Conservation (phyloP, 257 asterid genomes). For the Przewalskia tangutica region DNA sequence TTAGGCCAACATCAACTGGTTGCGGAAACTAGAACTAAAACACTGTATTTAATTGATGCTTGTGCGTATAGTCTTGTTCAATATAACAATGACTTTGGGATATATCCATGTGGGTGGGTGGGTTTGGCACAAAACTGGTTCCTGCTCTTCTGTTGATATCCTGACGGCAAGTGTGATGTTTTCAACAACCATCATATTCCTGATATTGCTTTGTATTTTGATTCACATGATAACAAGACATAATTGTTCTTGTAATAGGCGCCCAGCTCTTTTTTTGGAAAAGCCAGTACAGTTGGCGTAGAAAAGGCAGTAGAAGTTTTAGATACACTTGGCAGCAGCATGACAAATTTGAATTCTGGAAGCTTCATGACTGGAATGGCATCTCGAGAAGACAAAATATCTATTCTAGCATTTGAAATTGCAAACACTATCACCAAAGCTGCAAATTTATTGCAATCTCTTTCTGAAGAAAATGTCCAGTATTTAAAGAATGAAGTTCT, state of each 20-base stretch:
- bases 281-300: no score
- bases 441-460: conserved; percentile 66
- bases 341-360: no score
- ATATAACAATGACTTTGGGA: background rate
- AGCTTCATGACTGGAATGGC: conserved; percentile 65
- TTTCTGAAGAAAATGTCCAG: conserved; percentile 66
- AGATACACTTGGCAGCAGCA: no score
- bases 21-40: background rate
- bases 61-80: background rate
- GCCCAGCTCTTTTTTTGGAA: conserved; percentile 80
- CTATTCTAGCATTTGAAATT: conserved; percentile 85
- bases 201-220: background rate
- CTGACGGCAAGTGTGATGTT: background rate
- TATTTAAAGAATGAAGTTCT: conserved; percentile 62
- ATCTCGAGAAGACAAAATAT: conserved; percentile 63
- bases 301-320: no score
- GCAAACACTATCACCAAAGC: conserved; percentile 92
- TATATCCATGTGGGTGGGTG: background rate
- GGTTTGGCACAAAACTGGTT: background rate
- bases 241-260: conserved; percentile 37
- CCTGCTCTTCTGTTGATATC: background rate
- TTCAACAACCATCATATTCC: background rate
- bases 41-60: background rate
- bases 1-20: no score
- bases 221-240: background rate